A percentile compares a stretch with the other conserved stretches of the same genome.
phyloP scores from a whole-genome alignment of 768 basidiomycete genomes.

The Coprinopsis marcescibilis region DNA sequence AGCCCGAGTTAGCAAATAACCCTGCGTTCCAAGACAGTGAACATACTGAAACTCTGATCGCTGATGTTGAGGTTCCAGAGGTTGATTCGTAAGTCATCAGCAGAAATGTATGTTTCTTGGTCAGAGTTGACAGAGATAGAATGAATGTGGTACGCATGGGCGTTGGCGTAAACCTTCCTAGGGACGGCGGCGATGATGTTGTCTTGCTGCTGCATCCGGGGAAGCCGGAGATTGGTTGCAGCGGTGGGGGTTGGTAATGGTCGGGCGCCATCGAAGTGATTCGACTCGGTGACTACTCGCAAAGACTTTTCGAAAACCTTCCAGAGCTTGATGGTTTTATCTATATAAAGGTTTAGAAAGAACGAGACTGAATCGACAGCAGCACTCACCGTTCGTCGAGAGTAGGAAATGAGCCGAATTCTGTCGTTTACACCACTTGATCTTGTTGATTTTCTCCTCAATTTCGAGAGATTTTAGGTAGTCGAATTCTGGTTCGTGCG shows the following conservation, averaged over 20 bases:
- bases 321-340: slow-evolving; percentile 99
- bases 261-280: slow-evolving; percentile 78
- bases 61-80: slow-evolving; percentile 98
- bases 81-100: slow-evolving; percentile 97
- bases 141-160: slow-evolving; percentile 99
- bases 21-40: not conserved
- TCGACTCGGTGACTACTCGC: slow-evolving; percentile 94
- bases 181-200: slow-evolving; percentile 98
- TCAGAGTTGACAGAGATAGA: slow-evolving; percentile 99
- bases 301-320: slow-evolving; percentile 99
- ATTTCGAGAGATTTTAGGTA: slow-evolving; percentile 99
- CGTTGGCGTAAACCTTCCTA: slow-evolving; percentile 97
- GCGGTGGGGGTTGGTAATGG: slow-evolving; percentile 56
- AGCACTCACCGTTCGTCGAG: slow-evolving; percentile 83
- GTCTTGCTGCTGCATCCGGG: slow-evolving; percentile 90
- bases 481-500: slow-evolving; percentile 99
- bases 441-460: slow-evolving; percentile 99
- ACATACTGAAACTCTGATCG: slow-evolving; percentile 98
- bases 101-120: slow-evolving; percentile 98
- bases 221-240: slow-evolving; percentile 68
- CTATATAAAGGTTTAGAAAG: slow-evolving; percentile 36
- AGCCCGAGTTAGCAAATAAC: not conserved
- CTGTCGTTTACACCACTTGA: slow-evolving; percentile 99
- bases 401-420: slow-evolving; percentile 96
- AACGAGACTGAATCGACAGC: not conserved